A percentile compares a stretch with the other conserved stretches of the same genome.
These are phyloP conservation scores for Marsdenia floribunda DNA, from an alignment of 257 asterid genomes.

Conservation along the genomic window DNA sequence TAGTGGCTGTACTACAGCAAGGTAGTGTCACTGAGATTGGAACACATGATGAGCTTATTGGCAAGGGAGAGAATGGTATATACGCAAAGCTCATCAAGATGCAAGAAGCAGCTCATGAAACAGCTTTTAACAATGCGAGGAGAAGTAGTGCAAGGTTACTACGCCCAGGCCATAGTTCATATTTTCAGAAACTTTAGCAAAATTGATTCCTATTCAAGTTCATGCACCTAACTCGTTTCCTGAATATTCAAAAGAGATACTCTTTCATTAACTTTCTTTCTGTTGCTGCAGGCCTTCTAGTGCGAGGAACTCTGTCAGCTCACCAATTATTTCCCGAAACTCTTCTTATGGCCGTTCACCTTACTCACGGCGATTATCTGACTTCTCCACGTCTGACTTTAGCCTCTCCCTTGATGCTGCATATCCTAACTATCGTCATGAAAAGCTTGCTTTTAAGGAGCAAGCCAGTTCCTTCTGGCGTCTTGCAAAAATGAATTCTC, in stretches of 20 bases:
- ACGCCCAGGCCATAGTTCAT: not conserved
- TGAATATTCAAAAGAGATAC: not conserved
- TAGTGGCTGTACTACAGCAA: slow-evolving; percentile 63
- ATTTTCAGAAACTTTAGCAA: not conserved
- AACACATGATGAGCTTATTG: slow-evolving; percentile 75
- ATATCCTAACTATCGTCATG: slow-evolving; percentile 59
- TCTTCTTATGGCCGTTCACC: slow-evolving; percentile 89
- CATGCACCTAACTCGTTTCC: not conserved
- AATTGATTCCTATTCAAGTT: not conserved
- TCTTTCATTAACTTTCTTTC: slow-evolving; percentile 3
- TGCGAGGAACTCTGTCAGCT: slow-evolving; percentile 89
- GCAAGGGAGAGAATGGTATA: slow-evolving; percentile 69
- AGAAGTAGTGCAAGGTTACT: slow-evolving; percentile 82
- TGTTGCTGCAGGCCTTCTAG: slow-evolving; percentile 68
- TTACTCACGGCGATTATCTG: slow-evolving; percentile 76
- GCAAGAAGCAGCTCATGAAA: slow-evolving; percentile 94
- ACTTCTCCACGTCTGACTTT: slow-evolving; percentile 89
- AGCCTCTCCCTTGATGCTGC: slow-evolving; percentile 69
- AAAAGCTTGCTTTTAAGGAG: slow-evolving; percentile 82
- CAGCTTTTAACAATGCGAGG: slow-evolving; percentile 61
- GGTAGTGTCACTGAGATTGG: slow-evolving; percentile 61
- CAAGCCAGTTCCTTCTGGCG: slow-evolving; percentile 85
- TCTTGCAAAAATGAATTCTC: slow-evolving; percentile 86
- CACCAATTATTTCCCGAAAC: slow-evolving; percentile 78
- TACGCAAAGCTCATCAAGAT: slow-evolving; percentile 75